A percentile compares a stretch with the other conserved stretches of the same genome.
Evolutionary conservation across 2,329 filamentous ascomycete species (phyloP).

Genomic region (Cordyceps sp.): DNA sequence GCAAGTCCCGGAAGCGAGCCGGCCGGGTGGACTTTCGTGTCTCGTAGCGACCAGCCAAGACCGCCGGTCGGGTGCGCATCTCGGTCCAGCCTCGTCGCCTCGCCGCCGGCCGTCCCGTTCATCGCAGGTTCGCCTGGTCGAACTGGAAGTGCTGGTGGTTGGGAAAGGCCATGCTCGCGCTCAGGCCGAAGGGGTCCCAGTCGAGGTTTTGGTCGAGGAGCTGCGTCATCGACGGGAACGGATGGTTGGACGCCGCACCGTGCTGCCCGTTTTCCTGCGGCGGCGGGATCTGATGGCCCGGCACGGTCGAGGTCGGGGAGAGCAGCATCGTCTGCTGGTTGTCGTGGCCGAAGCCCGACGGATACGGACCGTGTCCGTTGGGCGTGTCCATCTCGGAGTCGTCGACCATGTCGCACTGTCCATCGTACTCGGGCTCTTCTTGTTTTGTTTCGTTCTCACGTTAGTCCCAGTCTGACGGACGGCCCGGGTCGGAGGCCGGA

Average conservation of each 20-base stretch:
- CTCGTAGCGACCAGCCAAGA: not conserved
- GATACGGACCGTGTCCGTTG: slow-evolving; percentile 47
- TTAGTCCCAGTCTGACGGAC: too few relatives aligned
- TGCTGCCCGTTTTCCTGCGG: slow-evolving; percentile 20
- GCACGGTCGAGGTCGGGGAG: slow-evolving; percentile 21
- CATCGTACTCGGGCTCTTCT: slow-evolving; percentile 96
- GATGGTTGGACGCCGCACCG: slow-evolving; percentile 11
- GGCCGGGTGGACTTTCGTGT: too few relatives aligned
- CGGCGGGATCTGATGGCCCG: slow-evolving; percentile 11
- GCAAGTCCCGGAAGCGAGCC: too few relatives aligned
- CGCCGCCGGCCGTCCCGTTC: slow-evolving; percentile 8
- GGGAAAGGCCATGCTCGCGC: slow-evolving; percentile 89
- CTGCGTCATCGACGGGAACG: slow-evolving; percentile 48
- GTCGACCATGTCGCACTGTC: slow-evolving; percentile 76
- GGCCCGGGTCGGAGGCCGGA: too few relatives aligned
- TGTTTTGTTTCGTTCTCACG: too few relatives aligned
- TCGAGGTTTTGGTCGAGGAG: slow-evolving; percentile 68
- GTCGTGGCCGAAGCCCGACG: slow-evolving; percentile 32
- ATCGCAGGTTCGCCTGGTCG: slow-evolving; percentile 40
- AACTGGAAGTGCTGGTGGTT: slow-evolving; percentile 68
- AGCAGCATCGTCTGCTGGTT: slow-evolving; percentile 25
- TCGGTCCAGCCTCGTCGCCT: too few relatives aligned
- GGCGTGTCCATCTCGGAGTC: slow-evolving; percentile 58
- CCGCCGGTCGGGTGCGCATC: not conserved
- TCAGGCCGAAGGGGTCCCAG: slow-evolving; percentile 84